Evolutionary conservation across 805 yeast species (phyloP), one percentile per base, ranked within the genome.

Genomic region (Candida nitratophila): DNA sequence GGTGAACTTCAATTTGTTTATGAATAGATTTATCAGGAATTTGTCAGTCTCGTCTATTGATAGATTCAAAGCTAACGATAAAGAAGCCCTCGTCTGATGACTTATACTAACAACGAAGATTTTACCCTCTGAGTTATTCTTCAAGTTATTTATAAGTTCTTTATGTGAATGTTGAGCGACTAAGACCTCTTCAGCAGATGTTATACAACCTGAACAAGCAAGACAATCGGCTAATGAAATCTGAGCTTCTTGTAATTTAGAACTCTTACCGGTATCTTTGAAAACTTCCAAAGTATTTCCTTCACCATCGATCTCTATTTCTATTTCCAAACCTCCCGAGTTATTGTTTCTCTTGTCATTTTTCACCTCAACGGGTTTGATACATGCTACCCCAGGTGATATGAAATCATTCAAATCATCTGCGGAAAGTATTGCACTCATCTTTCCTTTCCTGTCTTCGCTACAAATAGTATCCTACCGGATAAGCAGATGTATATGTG

Each of bases 201-300:
- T 93, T 44, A 93, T 88, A 62, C 99, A 93, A 0, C 99, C 99
- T 9, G 95, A 81, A 59, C 99, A 93, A 0, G 99, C 99, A 43
- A 93, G 69, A 64, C 99, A 93, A 67, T 93, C 99, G 17, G 89
- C 82, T 41, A 93, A 66, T 1, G 93, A 84, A 39, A 93, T 91
- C 50, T 86, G 91, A 0, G 97, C 98, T 42, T 88, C 81, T 24
- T 82, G 74, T 7, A 88, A 67, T 17, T 69, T 66, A 31, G 73
- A 70, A 3, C 70, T 57, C 6, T 67, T 66, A 21, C 78, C 80
- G 47, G 78, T 81, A 39, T 76, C 77, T 39, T 74, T 72, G 6
- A 83, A 77, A 2, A 88, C 89, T 52, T 86, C 90, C 10, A 79
- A 55, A 8, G 86, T 83, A 34, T 73, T 71, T 3, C 86, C 87